phyloP scores from a whole-genome alignment of 2,329 filamentous ascomycete species.

The Periconia sp. region DNA sequence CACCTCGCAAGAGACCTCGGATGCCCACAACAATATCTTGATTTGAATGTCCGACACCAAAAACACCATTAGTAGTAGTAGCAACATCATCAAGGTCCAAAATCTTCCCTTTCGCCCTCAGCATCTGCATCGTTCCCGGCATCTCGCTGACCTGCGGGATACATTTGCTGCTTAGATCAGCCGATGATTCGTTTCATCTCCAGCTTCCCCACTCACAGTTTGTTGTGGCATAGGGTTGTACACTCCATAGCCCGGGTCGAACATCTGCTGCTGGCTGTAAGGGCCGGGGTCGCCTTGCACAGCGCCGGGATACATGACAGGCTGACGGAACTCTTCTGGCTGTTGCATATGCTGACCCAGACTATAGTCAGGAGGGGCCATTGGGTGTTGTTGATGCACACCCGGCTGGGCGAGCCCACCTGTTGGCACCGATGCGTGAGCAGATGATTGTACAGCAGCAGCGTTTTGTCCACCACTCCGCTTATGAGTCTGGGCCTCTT shows the following conservation, averaged over 20 bases:
- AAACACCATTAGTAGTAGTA: not conserved
- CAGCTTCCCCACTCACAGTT: constrained; percentile 61
- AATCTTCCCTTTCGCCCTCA: constrained; percentile 44
- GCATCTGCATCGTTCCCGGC: constrained; percentile 42
- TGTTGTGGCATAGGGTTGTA: constrained; percentile 78
- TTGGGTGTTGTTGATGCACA: constrained; percentile 53
- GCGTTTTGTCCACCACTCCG: constrained; percentile 49
- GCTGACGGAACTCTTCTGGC: constrained; percentile 71
- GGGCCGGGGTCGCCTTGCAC: constrained; percentile 72
- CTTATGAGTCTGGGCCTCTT: constrained; percentile 88
- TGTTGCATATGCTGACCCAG: constrained; percentile 61
- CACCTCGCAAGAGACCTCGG: no score
- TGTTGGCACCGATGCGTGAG: constrained; percentile 38
- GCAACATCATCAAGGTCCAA: constrained; percentile 15
- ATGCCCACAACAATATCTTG: no score
- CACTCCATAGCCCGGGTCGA: constrained; percentile 73
- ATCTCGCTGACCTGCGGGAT: constrained; percentile 42
- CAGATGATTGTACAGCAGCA: constrained; percentile 45
- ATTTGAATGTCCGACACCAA: not conserved
- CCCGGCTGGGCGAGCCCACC: constrained; percentile 44
- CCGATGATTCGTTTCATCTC: not conserved
- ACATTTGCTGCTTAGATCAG: constrained; percentile 33
- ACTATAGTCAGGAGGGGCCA: constrained; percentile 60
- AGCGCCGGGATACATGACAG: constrained; percentile 78
- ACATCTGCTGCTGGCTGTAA: constrained; percentile 82